Base-by-base conservation (phyloP, 164 flowering plant species). In the Euptelea pleiosperma region DNA sequence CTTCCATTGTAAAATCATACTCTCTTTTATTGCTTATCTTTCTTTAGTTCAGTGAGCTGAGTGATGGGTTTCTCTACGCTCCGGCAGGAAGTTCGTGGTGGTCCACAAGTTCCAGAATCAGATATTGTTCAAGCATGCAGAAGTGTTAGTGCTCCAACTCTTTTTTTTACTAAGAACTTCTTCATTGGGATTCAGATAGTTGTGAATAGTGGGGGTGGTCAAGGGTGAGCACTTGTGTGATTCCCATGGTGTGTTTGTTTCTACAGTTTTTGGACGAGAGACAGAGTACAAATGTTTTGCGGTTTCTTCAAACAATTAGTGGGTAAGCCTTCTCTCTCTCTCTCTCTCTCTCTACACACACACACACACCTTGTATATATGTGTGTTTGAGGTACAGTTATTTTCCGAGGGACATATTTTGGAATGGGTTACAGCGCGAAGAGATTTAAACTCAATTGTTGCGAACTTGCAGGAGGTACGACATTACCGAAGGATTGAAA, bases 51-150 rank as follows among this genome's bases (percentile, higher is more conserved):
- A 21, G 9, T 41, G 60, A 33, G 14, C 44, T 30, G 26, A 22
- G 5, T 29, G 30, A 44, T 41, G 26, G 29, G 10, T 40, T 54
- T 35, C 43, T 19, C 18, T 56, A 0, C 42, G 18, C 43, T 48
- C 21, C 66, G n/a, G 21, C 76, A 91, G 98, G 98, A 86, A 73
- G 86, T 78, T 64, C 85, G 90, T 60, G 91, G 90, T 40, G 60
- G 70, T 65, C 68, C 72, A 28, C 78, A 77, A 40, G 78, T 75
- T 35, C 77, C 82, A 14, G 98, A 88, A 61, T 91, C 96, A 6
- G 96, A 86, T 56, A 77, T 85, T 28, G 89, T 88, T 49, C 83
- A 76, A 70, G 79, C 91, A 65, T 91, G 96, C 71, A 71, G 89
- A 85, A 83, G 85, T 67, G 98, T 91, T 16, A 75, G 89, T 75